Percentiles rank a stretch among this genome's conserved stretches.
Conservation (phyloP, 106 monocot genomes). For the Ottelia alismoides region DNA sequence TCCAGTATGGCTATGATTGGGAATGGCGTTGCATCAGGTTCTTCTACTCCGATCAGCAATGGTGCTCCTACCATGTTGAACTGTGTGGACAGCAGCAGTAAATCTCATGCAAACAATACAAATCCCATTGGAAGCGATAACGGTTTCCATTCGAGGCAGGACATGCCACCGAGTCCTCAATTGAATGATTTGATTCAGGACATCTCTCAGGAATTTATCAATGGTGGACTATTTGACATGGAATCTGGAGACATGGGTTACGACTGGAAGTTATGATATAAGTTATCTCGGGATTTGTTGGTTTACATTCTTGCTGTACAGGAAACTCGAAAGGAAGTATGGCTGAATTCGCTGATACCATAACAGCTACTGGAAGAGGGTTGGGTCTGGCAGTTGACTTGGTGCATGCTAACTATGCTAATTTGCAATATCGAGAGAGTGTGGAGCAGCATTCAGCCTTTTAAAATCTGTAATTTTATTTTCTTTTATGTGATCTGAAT, state of each 20-base stretch:
- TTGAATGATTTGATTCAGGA: neutral
- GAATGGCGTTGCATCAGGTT: constrained; percentile 7
- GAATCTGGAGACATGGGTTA: neutral
- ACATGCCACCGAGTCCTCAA: neutral
- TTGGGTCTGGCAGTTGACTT: no score
- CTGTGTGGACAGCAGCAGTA: neutral
- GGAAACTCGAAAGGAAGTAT: no score
- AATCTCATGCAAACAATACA: neutral
- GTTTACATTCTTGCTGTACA: no score
- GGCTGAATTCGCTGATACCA: no score
- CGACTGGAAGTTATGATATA: neutral
- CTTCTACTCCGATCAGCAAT: neutral
- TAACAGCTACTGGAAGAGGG: no score
- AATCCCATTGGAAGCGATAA: neutral
- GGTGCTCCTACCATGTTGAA: neutral
- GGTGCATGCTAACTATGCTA: no score
- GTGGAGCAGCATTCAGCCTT: no score
- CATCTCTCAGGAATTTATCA: neutral
- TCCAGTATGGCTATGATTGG: constrained; percentile 6
- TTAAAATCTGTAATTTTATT: no score
- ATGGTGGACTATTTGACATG: neutral
- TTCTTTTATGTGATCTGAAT: no score
- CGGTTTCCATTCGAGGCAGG: neutral
- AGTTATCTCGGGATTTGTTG: no score
- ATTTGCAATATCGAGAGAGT: no score